Evolutionary conservation across 2,329 filamentous ascomycete genomes (phyloP).

Genomic region (Ilyonectria sp.): DNA sequence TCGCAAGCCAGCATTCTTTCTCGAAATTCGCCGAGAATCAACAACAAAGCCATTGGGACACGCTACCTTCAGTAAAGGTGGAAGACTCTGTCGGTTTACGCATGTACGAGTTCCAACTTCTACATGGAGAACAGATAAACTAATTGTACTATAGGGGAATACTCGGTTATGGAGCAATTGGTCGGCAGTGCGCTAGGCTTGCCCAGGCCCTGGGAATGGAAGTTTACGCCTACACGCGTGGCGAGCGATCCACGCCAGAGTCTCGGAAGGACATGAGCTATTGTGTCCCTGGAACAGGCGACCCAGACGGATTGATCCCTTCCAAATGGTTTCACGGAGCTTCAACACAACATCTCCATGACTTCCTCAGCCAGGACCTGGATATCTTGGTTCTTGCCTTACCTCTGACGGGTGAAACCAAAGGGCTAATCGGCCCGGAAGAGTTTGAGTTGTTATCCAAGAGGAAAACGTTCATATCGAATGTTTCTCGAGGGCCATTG

Average conservation of each 20-base stretch:
- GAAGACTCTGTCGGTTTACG: too few species aligned
- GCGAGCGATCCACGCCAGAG: slow-evolving; percentile 70
- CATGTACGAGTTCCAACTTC: too few species aligned
- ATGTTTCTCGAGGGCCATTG: slow-evolving; percentile 56
- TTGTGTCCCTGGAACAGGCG: slow-evolving; percentile 4
- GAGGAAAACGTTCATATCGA: too few species aligned
- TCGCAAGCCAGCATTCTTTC: slow-evolving; percentile 7
- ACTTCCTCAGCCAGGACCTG: slow-evolving; percentile 59
- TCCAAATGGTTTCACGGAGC: slow-evolving; percentile 1
- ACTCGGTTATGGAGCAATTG: slow-evolving; percentile 60
- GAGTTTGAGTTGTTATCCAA: too few species aligned
- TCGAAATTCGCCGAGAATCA: neutral
- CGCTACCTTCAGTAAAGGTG: neutral
- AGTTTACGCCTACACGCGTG: slow-evolving; percentile 77
- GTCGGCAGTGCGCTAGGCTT: slow-evolving; percentile 61
- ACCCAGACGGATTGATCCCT: neutral
- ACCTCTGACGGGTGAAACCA: too few species aligned
- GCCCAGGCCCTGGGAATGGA: slow-evolving; percentile 75
- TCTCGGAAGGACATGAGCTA: slow-evolving; percentile 52
- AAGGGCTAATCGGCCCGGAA: too few species aligned
- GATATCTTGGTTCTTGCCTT: slow-evolving; percentile 53
- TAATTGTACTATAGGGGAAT: too few species aligned
- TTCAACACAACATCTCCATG: slow-evolving; percentile 61
- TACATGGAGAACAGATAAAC: too few species aligned
- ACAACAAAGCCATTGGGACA: neutral